Conservation (phyloP, 306 rosid genomes). For the Trifolium pratense region DNA sequence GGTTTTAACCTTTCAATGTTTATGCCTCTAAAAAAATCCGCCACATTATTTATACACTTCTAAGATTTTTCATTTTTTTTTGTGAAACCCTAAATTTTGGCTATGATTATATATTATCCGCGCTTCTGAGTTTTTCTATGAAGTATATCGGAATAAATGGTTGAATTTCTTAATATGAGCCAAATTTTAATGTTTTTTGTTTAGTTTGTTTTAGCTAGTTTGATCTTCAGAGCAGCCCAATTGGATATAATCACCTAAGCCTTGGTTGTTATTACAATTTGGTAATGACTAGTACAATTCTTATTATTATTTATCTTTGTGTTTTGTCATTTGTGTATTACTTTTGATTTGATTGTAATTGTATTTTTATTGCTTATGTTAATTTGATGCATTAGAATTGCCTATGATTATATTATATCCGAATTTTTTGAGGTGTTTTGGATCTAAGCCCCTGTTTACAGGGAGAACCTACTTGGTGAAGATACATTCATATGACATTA, state of each 20-base stretch:
- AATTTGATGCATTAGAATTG: too few relatives aligned
- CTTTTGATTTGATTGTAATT: too few relatives aligned
- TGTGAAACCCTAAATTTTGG: constrained; percentile 4
- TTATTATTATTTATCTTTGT: too few relatives aligned
- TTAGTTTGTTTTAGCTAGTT: accelerated
- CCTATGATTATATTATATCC: too few relatives aligned
- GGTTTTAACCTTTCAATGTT: constrained; percentile 56
- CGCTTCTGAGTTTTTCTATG: constrained; percentile 70
- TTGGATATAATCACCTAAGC: too few relatives aligned
- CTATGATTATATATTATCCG: constrained; percentile 66
- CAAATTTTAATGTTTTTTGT: neutral
- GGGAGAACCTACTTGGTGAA: too few relatives aligned
- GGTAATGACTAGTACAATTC: constrained; percentile 28
- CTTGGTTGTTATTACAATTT: constrained; percentile 63
- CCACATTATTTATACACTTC: constrained; percentile 7
- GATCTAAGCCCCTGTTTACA: too few relatives aligned
- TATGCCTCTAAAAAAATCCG: constrained; percentile 82
- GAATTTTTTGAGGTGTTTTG: too few relatives aligned
- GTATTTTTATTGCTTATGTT: too few relatives aligned
- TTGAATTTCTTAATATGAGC: constrained; percentile 96
- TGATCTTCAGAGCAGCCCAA: too few relatives aligned
- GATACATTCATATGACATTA: too few relatives aligned
- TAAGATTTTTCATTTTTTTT: neutral
- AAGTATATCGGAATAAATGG: constrained; percentile 58
- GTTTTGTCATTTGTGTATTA: neutral